These are phyloP conservation scores for Rutstroemia sp. DNA, from an alignment of 2,329 filamentous ascomycete genomes.

Conservation along the genomic window DNA sequence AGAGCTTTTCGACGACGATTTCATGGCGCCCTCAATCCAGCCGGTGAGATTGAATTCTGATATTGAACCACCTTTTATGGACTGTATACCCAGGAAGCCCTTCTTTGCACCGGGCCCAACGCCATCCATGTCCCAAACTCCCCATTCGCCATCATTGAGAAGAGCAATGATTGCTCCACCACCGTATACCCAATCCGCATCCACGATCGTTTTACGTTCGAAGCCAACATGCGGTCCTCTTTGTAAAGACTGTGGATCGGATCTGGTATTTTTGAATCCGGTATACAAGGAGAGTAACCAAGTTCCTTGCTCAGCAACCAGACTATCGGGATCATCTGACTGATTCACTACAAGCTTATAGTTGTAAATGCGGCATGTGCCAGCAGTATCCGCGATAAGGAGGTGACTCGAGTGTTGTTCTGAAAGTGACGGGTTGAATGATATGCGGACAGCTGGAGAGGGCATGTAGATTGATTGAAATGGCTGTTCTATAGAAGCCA, in stretches of 20 bases:
- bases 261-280: constrained; percentile 23
- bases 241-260: constrained; percentile 29
- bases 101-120: constrained; percentile 42
- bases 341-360: constrained; percentile 45
- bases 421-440: constrained; percentile 48
- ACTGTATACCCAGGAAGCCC: constrained; percentile 33
- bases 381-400: constrained; percentile 46
- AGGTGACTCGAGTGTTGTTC: constrained; percentile 45
- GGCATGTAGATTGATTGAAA: constrained; percentile 56
- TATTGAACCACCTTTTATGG: constrained; percentile 46
- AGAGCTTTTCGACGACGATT: constrained; percentile 12
- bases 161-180: constrained; percentile 52
- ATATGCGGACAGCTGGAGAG: constrained; percentile 45
- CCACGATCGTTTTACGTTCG: constrained; percentile 51
- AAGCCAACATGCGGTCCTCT: constrained; percentile 39
- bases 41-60: constrained; percentile 52
- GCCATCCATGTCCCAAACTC: constrained; percentile 59
- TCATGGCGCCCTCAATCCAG: constrained; percentile 49
- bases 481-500: constrained; percentile 34
- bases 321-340: constrained; percentile 35
- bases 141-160: constrained; percentile 59
- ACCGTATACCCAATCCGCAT: constrained; percentile 53
- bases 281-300: constrained; percentile 56
- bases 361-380: constrained; percentile 56
- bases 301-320: constrained; percentile 44